Percentiles rank a stretch among this genome's conserved stretches.
Conservation (phyloP, 768 basidiomycete genomes). For the Clitopilus passeckerianus region DNA sequence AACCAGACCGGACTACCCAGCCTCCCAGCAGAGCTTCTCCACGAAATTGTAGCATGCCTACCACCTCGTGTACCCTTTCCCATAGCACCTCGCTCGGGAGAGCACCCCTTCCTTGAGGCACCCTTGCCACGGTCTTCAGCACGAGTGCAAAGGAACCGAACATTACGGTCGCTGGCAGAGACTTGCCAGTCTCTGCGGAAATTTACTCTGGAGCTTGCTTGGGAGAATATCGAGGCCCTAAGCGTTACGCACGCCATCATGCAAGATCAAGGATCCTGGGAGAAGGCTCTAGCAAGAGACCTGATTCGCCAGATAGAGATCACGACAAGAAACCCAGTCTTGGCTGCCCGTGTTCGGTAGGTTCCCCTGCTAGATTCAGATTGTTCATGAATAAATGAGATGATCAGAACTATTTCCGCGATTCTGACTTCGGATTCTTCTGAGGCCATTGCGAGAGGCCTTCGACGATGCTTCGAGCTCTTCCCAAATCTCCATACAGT, state of each 20-base stretch:
- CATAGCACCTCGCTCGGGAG: neutral
- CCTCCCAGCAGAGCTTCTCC: neutral
- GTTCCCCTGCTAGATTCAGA: neutral
- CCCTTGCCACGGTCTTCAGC: neutral
- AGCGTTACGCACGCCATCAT: neutral
- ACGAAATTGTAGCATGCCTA: neutral
- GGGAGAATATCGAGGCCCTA: neutral
- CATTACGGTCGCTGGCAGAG: neutral
- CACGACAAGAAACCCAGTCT: slow-evolving; percentile 8
- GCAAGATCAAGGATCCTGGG: neutral
- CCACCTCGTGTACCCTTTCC: neutral
- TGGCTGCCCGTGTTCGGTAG: slow-evolving; percentile 10
- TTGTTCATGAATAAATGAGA: neutral
- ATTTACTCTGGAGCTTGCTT: neutral
- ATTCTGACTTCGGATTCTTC: neutral
- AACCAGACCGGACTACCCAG: neutral
- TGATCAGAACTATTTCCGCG: neutral
- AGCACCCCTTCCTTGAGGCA: neutral
- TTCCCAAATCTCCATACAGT: neutral
- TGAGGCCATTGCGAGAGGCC: neutral
- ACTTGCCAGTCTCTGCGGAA: neutral
- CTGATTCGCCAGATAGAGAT: slow-evolving; percentile 11
- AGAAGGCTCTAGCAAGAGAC: neutral
- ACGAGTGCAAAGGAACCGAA: neutral
- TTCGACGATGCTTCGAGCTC: neutral